Evolutionary conservation across 306 rosid species (phyloP), one percentile per base, ranked within the genome.

Genomic region (Oemleria cerasiformis): DNA sequence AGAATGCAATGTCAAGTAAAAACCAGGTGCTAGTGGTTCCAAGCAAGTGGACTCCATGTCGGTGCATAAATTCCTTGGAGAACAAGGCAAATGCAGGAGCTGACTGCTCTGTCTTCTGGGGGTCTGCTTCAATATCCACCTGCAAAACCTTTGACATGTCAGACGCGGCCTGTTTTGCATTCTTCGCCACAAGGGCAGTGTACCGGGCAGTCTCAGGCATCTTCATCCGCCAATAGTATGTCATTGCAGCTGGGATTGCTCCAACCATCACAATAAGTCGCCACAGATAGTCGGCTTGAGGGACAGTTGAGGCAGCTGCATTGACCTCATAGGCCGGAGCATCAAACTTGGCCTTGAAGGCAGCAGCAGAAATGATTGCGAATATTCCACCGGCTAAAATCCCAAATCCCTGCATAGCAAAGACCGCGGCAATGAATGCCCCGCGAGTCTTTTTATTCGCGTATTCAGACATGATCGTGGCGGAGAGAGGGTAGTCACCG

Each of bases 371-470:
- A 5, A 91, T 16, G 10, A 88, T 82, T 0, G 92, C 89, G 76
- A 88, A 85, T 9, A 84, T 43, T 5, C 95, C 97, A 17, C 92
- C 97, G 0, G 86, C 84, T 65, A 91, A 73, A 63, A 91, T 91
- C 43, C 95, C 97, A 73, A 91, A 91, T 0, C 92, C 97, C 40
- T 91, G 91, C 97, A 91, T 91, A 0, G 97, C 95, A 77, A 91
- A 91, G 23, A 91, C 95, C 0, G 92, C 90, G 54, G 97, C 89
- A 38, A 91, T 73, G 77, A 91, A 88, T 2, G 97, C 90, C 0
- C 97, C 97, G 0, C 90, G 87, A 42, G 92, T 90, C 77, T 86
- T 88, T 84, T 90, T 90, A 42, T 88, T 90, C 4, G 96, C 71
- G 63, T 86, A 90, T 68, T 86, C 96, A 0, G 94, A 90, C 96